Conservation (phyloP, 1,284 basidiomycete species). For the Psilocybe mexicana region DNA sequence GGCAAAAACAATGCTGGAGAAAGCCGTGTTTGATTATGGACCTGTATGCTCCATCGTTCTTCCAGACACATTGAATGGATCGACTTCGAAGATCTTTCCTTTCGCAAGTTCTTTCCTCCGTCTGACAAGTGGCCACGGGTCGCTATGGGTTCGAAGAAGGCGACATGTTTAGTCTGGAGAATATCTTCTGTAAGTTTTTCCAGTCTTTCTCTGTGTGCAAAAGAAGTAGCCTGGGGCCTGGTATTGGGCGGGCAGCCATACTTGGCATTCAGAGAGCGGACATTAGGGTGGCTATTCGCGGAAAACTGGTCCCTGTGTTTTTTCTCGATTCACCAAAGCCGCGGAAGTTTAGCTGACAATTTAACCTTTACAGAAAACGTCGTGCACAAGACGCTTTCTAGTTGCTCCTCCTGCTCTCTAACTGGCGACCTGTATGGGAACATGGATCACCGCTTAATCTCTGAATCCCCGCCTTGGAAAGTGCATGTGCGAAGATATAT, state of each 20-base stretch:
- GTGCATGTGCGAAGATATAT: background rate
- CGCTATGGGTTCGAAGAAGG: background rate
- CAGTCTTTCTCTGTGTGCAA: background rate
- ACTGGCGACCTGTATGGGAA: background rate
- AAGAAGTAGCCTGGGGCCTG: background rate
- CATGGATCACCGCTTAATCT: background rate
- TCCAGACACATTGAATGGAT: too few relatives aligned
- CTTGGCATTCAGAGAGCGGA: background rate
- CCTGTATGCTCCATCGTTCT: too few relatives aligned
- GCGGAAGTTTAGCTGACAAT: conserved; percentile 3
- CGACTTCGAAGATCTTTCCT: too few relatives aligned
- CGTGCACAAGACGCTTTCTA: background rate
- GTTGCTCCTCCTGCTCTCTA: background rate
- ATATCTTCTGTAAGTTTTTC: background rate
- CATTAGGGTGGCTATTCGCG: conserved; percentile 3
- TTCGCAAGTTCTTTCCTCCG: too few relatives aligned
- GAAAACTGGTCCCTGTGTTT: background rate
- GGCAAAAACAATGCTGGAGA: background rate
- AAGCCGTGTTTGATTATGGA: background rate
- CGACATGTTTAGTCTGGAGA: background rate
- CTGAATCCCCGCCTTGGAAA: background rate
- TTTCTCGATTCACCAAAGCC: conserved; percentile 1
- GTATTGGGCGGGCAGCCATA: background rate
- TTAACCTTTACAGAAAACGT: conserved; percentile 1
- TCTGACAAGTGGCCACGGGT: background rate